Evolutionary conservation across 2,329 filamentous ascomycete genomes (phyloP), one percentile per base, ranked within the genome.

Genomic region (Drechslera avenae): DNA sequence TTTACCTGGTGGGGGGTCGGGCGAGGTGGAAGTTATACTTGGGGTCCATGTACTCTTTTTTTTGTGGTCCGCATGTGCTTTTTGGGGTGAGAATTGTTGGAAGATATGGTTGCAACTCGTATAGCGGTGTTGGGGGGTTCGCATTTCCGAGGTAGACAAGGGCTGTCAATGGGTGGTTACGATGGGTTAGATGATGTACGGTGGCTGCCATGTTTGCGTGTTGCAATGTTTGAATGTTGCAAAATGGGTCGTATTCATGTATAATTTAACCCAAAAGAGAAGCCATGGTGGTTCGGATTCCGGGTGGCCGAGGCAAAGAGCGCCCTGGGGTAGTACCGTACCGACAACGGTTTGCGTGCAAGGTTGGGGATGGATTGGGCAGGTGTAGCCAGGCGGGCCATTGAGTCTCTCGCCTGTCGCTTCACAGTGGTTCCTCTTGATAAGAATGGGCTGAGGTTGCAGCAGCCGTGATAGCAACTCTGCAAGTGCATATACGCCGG

Each of bases 11-110:
- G 39, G 39, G 28, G 39, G 19, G 12, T n/a, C n/a, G n/a, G n/a
- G n/a, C n/a, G n/a, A n/a, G n/a, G n/a, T n/a, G n/a, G n/a, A 42
- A 12, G 14, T 40, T 40, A 12, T 40, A 16, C n/a, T 40, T 40
- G 21, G 37, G n/a, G n/a, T 21, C 37, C 21, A 40, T 30, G 16
- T 28, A 40, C 18, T 40, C 12, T 21, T 42, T 7, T 28, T 28
- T 18, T 33, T 28, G 13, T 31, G 16, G 21, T 42, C 39, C 16
- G 33, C 39, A 12, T 33, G 26, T 4, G 39, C 39, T n/a, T n/a
- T n/a, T n/a, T n/a, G n/a, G n/a, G n/a, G n/a, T n/a, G n/a, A n/a
- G n/a, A n/a, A n/a, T n/a, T n/a, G n/a, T n/a, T n/a, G n/a, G n/a
- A n/a, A n/a, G n/a, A 40, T n/a, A 40, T 13, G 14, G 37, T 40